Percentiles rank a stretch among this genome's conserved stretches.
phyloP scores from a whole-genome alignment of 2,329 filamentous ascomycete species.

The Stachybotrys echinatus region DNA sequence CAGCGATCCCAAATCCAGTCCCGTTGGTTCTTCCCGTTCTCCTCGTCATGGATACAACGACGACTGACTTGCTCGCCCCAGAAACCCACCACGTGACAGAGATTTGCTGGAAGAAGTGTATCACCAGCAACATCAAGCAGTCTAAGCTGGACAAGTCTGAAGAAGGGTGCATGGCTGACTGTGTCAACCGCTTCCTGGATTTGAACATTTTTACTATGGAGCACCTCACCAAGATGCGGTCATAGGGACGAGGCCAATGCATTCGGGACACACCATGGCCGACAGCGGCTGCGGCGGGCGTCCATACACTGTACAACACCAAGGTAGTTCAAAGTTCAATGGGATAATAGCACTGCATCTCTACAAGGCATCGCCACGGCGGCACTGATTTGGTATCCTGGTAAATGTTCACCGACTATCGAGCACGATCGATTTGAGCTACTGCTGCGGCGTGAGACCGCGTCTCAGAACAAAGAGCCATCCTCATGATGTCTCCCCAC shows the following conservation, averaged over 20 bases:
- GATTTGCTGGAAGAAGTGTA: constrained; percentile 92
- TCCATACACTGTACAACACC: not conserved
- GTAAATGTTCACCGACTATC: no score
- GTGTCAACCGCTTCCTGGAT: constrained; percentile 91
- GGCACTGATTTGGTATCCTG: no score
- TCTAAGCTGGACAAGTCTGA: constrained; percentile 71
- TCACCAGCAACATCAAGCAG: constrained; percentile 66
- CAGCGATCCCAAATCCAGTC: constrained; percentile 69
- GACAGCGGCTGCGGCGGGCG: not conserved
- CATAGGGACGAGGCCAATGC: no score
- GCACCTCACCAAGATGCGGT: constrained; percentile 66
- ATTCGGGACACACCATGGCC: not conserved
- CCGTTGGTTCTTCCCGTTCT: constrained; percentile 39
- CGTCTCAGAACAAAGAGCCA: no score
- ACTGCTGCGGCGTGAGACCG: no score
- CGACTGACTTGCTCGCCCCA: constrained; percentile 15
- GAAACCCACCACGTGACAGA: constrained; percentile 57
- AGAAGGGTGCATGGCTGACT: constrained; percentile 83
- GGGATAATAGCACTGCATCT: no score
- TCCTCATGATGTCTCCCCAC: no score
- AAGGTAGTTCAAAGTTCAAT: no score
- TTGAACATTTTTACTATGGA: constrained; percentile 78
- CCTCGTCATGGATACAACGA: not conserved
- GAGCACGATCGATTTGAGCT: no score
- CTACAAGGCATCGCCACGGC: no score